Base-by-base conservation (phyloP, 495 filamentous ascomycete species). In the Podospora conica region DNA sequence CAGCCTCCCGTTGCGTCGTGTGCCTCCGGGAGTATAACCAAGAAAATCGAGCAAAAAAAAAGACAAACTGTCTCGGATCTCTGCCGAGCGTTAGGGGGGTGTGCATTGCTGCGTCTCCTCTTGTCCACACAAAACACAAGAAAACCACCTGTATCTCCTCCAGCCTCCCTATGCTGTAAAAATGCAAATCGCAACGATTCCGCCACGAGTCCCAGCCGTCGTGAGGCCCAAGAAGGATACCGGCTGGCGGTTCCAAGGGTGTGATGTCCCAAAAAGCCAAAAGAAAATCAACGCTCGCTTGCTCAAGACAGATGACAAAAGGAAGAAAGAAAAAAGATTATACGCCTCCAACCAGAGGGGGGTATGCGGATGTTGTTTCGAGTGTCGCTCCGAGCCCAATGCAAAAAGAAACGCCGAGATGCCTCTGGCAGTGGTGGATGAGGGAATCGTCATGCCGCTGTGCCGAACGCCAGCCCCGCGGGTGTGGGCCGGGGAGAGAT, bases 91-190 rank as follows among this genome's bases (percentile, higher is more conserved):
- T 48, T 48, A 48, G 40, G 40, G 40, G 74, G 65, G 73, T 74
- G 74, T 81, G 80, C 80, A 82, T 82, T 80, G 80, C 80, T 82
- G 80, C 80, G 73, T 80, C 68, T 80, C 76, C 72, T 81, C 74
- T 76, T 78, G 71, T 27, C n/a, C 22, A 69, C 71, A 22, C 18
- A 68, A 63, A 67, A 64, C 66, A 67, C 70, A 69, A 60, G 70
- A 73, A 74, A 71, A 65, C 71, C 71, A 70, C 76, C 78, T 74
- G 75, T 79, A 80, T 78, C 64, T 74, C 68, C 40, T 61, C 59
- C 31, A 27, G 66, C 73, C 70, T 72, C 64, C 73, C 73, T 74
- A 67, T 75, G 71, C 75, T 75, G 77, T 76, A 82, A 48, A 40
- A 81, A 82, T 82, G 80, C 80, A 78, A 79, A 48, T 48, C 40